phyloP scores from a whole-genome alignment of 2,329 filamentous ascomycete species.

The Dothideomycetes sp. region DNA sequence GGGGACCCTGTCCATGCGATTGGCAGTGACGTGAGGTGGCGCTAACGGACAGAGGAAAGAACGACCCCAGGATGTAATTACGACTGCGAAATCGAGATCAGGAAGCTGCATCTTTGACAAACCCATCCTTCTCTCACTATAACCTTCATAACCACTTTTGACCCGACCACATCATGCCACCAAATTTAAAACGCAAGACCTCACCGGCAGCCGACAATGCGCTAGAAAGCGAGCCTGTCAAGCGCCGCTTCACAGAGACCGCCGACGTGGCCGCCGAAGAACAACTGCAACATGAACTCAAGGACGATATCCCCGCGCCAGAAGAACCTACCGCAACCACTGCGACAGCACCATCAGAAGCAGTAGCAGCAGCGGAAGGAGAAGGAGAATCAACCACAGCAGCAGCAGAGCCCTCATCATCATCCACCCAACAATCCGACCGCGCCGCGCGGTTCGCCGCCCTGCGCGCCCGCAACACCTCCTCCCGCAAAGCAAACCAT shows the following conservation, averaged over 20 bases:
- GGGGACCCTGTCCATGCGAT: no score
- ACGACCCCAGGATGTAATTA: no score
- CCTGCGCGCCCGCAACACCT: constrained; percentile 59
- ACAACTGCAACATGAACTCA: background rate
- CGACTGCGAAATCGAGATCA: no score
- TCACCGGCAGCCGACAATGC: constrained; percentile 25
- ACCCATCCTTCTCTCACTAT: no score
- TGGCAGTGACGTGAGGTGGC: no score
- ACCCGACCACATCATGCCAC: constrained; percentile 24
- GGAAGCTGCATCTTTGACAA: no score
- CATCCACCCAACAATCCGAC: constrained; percentile 36
- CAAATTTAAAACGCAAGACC: constrained; percentile 28
- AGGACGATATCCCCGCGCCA: constrained; percentile 12
- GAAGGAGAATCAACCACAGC: background rate
- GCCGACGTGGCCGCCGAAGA: background rate
- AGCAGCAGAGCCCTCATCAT: constrained; percentile 21
- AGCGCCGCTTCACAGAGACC: constrained; percentile 26
- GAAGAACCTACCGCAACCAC: constrained; percentile 14
- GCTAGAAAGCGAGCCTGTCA: constrained; percentile 22
- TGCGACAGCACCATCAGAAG: constrained; percentile 16
- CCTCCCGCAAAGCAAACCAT: constrained; percentile 60
- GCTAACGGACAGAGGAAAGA: no score
- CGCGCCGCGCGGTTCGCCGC: constrained; percentile 78
- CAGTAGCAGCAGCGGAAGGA: no score
- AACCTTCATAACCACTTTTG: no score